Evolutionary conservation across 352 stramenopile species (phyloP), one percentile per base, ranked within the genome.

Genomic region (Phytophthora idaei): DNA sequence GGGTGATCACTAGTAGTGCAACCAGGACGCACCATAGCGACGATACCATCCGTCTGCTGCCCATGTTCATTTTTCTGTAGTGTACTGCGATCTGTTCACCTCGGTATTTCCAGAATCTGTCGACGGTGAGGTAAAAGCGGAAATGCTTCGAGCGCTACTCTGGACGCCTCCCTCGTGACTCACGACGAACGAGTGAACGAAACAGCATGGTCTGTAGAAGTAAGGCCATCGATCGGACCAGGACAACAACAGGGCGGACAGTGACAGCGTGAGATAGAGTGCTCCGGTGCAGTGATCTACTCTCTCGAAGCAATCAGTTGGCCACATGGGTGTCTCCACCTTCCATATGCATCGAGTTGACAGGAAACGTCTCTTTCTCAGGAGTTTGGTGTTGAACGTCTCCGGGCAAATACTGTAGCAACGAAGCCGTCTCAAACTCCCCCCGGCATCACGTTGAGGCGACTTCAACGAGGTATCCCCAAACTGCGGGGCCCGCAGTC

Each of bases 141-240:
- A 54, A 73, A 62, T 73, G 65, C 56, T 28, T 29, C 27, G 37
- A 32, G 31, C 9, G 48, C 17, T 21, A 63, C 37, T 15, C 45
- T 51, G 53, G 32, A 29, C 32, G 57, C 51, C 37, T 25, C 62
- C 34, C 45, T 57, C 36, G 58, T 64, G 59, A 64, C 32, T 73
- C 50, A 73, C 59, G 47, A 32, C 48, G 27, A 42, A 52, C 65
- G 27, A 67, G 60, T 52, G 59, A 62, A 62, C 64, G 64, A 56
- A 73, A 52, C 65, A 73, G 52, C 65, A 73, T 37, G 65, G 42
- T 60, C 46, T 25, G 65, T 73, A 73, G 52, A 73, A 69, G 65
- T 67, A 59, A 56, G 51, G 64, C 47, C 34, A 21, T 42, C 25
- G 56, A 34, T 56, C 49, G 41, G 44, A 51, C 57, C 53, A n/a